Base-by-base conservation (phyloP, 345 rosid genomes). In the Mercurialis annua region DNA sequence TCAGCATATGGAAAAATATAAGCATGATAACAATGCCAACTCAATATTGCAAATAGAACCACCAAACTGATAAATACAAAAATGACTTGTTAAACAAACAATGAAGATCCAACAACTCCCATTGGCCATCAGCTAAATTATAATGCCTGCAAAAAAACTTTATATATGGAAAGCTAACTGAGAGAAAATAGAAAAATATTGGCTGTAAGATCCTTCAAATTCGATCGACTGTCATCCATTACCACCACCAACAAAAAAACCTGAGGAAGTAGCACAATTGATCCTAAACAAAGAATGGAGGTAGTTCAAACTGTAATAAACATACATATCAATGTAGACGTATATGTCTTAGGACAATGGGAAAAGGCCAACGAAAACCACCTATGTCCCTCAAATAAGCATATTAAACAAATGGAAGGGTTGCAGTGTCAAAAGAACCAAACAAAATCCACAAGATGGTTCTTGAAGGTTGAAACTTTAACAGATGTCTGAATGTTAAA, bases 1-100 rank as follows among this genome's bases (percentile, higher is more conserved):
- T 1, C 20, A 69, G 42, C 59, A 59, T 46, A 68, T 15, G 11
- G 33, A 40, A 14, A 40, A 40, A 1, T 12, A 38, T 24, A 38
- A 33, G 12, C 18, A 49, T 43, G 15, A 20, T n/a, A 49, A 49
- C 21, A 48, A 10, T 69, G 47, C 24, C 49, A 69, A 59, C 50
- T 52, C 26, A 18, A 52, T 18, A 15, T 36, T 48, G 16, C 30
- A 59, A 59, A 27, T 24, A 27, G 38, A 60, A n/a, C 18, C 34
- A 42, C 40, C 52, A 59, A 27, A 30, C 15, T 38, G 6, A 62
- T 6, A 61, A 21, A n/a, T 51, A 36, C 38, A 9, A 15, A 9
- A 36, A 10, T 30, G 23, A 44, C 43, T n/a, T 7, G 36, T 23
- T 23, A 8, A 17, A 9, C 24, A 23, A 33, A 12, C 40, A 65